Evolutionary conservation across 1,284 basidiomycete genomes (phyloP).

Genomic region (Vanrija humicola): DNA sequence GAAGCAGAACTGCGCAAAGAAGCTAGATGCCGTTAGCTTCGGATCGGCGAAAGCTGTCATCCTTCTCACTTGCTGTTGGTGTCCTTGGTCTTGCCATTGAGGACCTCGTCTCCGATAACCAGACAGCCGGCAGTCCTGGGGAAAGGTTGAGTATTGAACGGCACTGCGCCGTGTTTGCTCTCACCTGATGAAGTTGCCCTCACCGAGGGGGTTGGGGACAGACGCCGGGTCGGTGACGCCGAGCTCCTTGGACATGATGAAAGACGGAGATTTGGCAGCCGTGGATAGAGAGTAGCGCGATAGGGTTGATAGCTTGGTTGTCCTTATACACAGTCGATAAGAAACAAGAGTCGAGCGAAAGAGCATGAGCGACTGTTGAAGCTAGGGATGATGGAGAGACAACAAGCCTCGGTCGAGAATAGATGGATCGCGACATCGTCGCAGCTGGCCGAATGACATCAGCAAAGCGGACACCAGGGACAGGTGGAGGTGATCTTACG

Average conservation of each 20-base stretch:
- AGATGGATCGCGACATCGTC: background rate
- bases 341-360: background rate
- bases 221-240: conserved; percentile 29
- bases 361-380: background rate
- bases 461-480: background rate
- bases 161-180: conserved; percentile 1
- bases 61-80: conserved; percentile 58
- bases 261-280: background rate
- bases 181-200: conserved; percentile 61
- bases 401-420: too few species aligned
- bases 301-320: background rate
- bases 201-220: conserved; percentile 59
- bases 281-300: background rate
- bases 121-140: conserved; percentile 46
- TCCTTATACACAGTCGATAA: background rate
- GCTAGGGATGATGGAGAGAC: too few species aligned
- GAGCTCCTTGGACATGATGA: conserved; percentile 12
- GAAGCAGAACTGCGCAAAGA: conserved; percentile 81
- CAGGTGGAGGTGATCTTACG: background rate
- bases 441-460: background rate
- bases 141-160: background rate
- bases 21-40: conserved; percentile 49
- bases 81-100: conserved; percentile 62
- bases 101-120: conserved; percentile 51
- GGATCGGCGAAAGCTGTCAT: background rate